Evolutionary conservation across 345 rosid species (phyloP), one percentile per base, ranked within the genome.

Genomic region (Citrus glauca): DNA sequence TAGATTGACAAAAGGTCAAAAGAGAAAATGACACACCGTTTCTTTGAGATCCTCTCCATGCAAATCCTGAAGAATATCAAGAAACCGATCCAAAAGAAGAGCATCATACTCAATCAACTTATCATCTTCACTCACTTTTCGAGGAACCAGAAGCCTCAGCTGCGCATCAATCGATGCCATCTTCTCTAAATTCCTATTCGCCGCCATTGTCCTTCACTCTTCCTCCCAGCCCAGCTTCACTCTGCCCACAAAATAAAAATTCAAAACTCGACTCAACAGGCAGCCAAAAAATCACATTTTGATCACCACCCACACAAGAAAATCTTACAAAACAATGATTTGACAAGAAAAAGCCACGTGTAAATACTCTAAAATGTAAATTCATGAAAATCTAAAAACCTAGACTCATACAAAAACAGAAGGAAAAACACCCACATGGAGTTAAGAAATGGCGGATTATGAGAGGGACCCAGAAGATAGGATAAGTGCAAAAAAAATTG

Each of bases 41-140:
- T 96, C 99, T 81, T 81, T 93, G 79, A 96, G 97, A 89, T 91
- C 97, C 61, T 94, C 98, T 13, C 99, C 99, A 65, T 96, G 98
- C 82, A 94, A 85, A 83, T 94, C 97, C 80, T 91, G 97, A 71
- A 96, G 93, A 75, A 96, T 96, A 83, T 94, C 99, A 48, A 96
- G 98, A 79, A 96, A 96, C 25, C 98, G 94, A 88, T 94, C 99
- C 82, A 94, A 84, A 82, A 96, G 92, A 78, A 96, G 75, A 82
- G 98, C 99, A 78, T 96, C 99, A 77, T 96, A 96, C 84, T 96
- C 99, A 65, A 96, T 83, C 84, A 96, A 79, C 82, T 96, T 96
- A 74, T 96, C 99, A 85, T 96, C 99, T 84, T 94, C 99, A 63
- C 97, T 90, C 62, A 96, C 97, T 87, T 88, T 94, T 56, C 82